Percentiles rank a stretch among this genome's conserved stretches.
phyloP scores from a whole-genome alignment of 1,284 basidiomycete genomes.

The Ceratobasidium sp. region DNA sequence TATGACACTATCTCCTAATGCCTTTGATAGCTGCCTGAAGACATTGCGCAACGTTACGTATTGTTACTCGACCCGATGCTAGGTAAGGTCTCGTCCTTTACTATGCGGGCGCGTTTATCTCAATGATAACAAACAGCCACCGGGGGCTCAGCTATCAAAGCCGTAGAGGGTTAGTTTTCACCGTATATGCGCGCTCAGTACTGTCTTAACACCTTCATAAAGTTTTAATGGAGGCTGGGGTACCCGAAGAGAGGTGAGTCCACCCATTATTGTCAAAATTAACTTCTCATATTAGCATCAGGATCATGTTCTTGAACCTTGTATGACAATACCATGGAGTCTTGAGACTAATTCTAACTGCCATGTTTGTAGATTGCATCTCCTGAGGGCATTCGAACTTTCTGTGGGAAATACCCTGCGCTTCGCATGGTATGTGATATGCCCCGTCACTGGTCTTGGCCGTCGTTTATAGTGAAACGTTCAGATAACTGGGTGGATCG shows the following conservation, averaged over 20 bases:
- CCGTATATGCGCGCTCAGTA: constrained; percentile 11
- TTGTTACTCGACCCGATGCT: constrained; percentile 98
- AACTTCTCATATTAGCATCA: constrained; percentile 61
- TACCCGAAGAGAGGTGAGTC: constrained; percentile 55
- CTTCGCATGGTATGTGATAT: constrained; percentile 75
- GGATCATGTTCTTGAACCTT: constrained; percentile 97
- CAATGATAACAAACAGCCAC: constrained; percentile 74
- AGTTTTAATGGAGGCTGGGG: constrained; percentile 88
- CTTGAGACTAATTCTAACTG: neutral
- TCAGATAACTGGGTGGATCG: constrained; percentile 96
- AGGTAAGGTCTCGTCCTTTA: constrained; percentile 59
- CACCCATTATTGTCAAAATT: neutral
- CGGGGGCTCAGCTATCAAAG: constrained; percentile 97
- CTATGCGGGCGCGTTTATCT: neutral
- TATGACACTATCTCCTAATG: neutral
- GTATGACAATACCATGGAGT: constrained; percentile 53
- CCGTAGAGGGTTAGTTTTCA: constrained; percentile 70
- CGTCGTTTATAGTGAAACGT: neutral
- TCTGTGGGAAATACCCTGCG: constrained; percentile 80
- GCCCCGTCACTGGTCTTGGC: neutral
- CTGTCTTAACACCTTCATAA: neutral
- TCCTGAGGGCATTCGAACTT: constrained; percentile 88
- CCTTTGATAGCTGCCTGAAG: constrained; percentile 81
- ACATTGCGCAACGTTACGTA: constrained; percentile 91
- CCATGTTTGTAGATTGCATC: constrained; percentile 73